Base-by-base conservation (phyloP, 1,139 yeast genomes). In the Meyerozyma carpophila region DNA sequence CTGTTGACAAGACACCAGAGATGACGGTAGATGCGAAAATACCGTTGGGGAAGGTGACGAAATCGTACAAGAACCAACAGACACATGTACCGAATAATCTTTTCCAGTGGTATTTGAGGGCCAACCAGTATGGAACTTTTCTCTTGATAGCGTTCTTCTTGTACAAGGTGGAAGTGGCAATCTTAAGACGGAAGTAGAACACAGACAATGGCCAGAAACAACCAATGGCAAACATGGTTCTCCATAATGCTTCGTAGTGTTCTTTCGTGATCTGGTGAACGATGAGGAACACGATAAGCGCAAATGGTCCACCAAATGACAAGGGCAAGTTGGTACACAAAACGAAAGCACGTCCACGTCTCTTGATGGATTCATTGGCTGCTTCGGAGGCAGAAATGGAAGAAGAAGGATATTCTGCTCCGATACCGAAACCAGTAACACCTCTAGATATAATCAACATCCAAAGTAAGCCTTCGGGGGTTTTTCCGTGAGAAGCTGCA, bases 271-370 rank as follows among this genome's bases (percentile, higher is more conserved):
- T 82, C 45, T 71, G 68, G 63, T 78, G 73, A 13, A 84, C 90
- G 54, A 85, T 82, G 50, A 84, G 66, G 58, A 84, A 85, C 37
- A 84, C 70, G 45, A 73, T 70, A 44, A 82, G 61, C n/a, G 89
- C 86, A 60, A 85, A 81, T 14, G 93, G 93, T 8, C 89, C 89
- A 46, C 94, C 93, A 41, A 84, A 70, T 4, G 87, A 71, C 39
- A 85, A 65, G 3, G 93, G 93, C 41, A 85, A 66, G 59, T 85
- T 85, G 8, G 93, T 84, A 18, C 81, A 84, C 59, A 84, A 53
- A 39, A 79, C 73, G 54, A 84, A 82, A 4, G 77, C 73, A 29
- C 81, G 75, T 41, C 91, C 90, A 59, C 91, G 72, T 54, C 74
- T 72, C 54, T 71, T 79, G 40, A 75, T 70, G 2, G 81, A 70